phyloP scores from a whole-genome alignment of 371 early-diverging fungal genomes.

The Mucor irregularis region DNA sequence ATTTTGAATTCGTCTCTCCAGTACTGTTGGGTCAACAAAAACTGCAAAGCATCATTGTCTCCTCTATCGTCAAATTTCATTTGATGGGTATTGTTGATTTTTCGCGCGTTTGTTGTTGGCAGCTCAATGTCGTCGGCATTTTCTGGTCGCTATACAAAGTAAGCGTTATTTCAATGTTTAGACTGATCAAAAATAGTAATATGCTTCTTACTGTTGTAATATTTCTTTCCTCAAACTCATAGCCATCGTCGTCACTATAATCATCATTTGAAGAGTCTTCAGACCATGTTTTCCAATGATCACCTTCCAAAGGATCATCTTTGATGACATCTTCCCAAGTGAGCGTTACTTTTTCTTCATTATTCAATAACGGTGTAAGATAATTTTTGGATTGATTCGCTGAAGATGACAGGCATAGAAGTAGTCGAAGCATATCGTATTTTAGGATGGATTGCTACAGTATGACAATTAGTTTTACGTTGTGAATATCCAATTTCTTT shows the following conservation, averaged over 20 bases:
- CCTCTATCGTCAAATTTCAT: conserved; percentile 21
- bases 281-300: conserved; percentile 35
- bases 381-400: conserved; percentile 2
- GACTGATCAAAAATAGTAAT: neutral
- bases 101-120: neutral
- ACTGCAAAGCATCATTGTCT: conserved; percentile 12
- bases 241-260: conserved; percentile 11
- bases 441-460: conserved; percentile 18
- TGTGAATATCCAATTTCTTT: too few relatives aligned
- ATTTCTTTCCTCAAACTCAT: conserved; percentile 18
- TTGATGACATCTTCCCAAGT: conserved; percentile 28
- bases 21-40: conserved; percentile 20
- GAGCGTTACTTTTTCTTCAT: neutral
- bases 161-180: neutral
- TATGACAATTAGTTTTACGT: too few relatives aligned
- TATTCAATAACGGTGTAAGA: neutral
- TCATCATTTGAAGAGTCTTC: conserved; percentile 14
- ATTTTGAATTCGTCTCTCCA: conserved; percentile 16
- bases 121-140: neutral
- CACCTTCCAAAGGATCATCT: conserved; percentile 36
- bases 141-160: neutral
- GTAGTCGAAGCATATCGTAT: conserved; percentile 21
- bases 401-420: conserved; percentile 20
- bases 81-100: neutral
- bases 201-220: neutral